These are phyloP conservation scores for Amniculicola lignicola DNA, from an alignment of 495 filamentous ascomycete species.

Conservation along the genomic window DNA sequence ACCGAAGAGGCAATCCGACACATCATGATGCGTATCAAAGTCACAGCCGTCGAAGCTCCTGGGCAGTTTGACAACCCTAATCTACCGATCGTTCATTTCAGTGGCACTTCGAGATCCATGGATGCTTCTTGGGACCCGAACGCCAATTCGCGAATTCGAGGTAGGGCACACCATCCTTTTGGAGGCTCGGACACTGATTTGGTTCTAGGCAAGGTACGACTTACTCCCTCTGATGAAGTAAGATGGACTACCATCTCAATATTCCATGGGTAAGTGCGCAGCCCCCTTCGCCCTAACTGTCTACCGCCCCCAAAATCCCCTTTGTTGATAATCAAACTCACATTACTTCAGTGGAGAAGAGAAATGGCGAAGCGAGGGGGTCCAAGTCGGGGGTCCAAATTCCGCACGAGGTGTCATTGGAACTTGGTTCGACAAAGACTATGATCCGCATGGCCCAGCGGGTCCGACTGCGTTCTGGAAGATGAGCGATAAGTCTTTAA, in stretches of 20 bases:
- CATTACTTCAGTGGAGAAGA: constrained; percentile 43
- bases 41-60: constrained; percentile 52
- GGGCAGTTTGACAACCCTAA: constrained; percentile 50
- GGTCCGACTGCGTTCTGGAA: constrained; percentile 71
- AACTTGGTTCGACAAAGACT: constrained; percentile 68
- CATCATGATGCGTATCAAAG: constrained; percentile 59
- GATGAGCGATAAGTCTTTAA: constrained; percentile 45
- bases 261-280: constrained; percentile 47
- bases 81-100: constrained; percentile 58
- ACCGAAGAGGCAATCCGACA: constrained; percentile 59
- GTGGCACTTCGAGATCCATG: constrained; percentile 52
- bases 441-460: constrained; percentile 56
- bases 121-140: constrained; percentile 59
- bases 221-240: constrained; percentile 62
- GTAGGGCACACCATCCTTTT: constrained; percentile 23
- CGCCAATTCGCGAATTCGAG: constrained; percentile 53
- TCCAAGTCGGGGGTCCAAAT: constrained; percentile 59
- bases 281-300: too few relatives aligned
- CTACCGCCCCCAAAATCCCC: too few relatives aligned
- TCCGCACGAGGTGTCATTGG: constrained; percentile 60
- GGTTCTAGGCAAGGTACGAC: constrained; percentile 49
- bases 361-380: constrained; percentile 62
- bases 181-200: background rate
- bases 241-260: constrained; percentile 64
- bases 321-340: too few relatives aligned